Conservation (phyloP, 805 yeast species). For the Wickerhamiella shivajii region DNA sequence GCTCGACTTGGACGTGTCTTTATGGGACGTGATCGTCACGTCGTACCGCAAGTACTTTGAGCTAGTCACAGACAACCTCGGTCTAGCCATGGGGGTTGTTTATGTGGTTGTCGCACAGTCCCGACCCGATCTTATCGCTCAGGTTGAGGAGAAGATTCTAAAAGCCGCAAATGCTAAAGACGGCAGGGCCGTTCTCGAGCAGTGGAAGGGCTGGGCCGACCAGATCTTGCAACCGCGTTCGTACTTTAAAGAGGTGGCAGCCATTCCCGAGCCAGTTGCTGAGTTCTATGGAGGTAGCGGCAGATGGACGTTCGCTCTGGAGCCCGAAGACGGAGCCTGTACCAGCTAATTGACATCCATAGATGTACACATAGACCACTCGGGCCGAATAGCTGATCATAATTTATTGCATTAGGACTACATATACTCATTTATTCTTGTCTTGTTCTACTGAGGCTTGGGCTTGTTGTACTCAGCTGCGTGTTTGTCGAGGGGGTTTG, state of each 20-base stretch:
- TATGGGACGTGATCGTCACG: slow-evolving; percentile 13
- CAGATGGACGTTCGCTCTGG: slow-evolving; percentile 13
- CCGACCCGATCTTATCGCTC: slow-evolving; percentile 17
- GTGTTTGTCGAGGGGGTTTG: no score
- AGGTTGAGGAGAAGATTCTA: slow-evolving; percentile 8
- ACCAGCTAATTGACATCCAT: no score
- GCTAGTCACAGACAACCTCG: slow-evolving; percentile 26
- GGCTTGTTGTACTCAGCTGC: no score
- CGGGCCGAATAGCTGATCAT: no score
- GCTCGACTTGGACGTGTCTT: neutral
- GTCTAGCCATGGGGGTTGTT: slow-evolving; percentile 23
- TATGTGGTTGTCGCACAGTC: slow-evolving; percentile 20
- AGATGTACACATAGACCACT: no score
- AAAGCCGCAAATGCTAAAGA: slow-evolving; percentile 3
- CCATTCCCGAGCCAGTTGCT: slow-evolving; percentile 14
- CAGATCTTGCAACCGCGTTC: slow-evolving; percentile 24
- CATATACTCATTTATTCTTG: no score
- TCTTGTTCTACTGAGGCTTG: no score
- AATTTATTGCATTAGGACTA: no score
- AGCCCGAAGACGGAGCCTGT: slow-evolving; percentile 3
- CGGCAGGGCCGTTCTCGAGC: slow-evolving; percentile 15
- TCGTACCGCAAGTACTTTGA: slow-evolving; percentile 20
- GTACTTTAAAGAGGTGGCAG: slow-evolving; percentile 21
- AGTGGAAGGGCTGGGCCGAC: slow-evolving; percentile 24
- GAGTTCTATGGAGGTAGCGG: slow-evolving; percentile 14